phyloP scores from a whole-genome alignment of 768 basidiomycete genomes.

The Tubosaeta sp. region DNA sequence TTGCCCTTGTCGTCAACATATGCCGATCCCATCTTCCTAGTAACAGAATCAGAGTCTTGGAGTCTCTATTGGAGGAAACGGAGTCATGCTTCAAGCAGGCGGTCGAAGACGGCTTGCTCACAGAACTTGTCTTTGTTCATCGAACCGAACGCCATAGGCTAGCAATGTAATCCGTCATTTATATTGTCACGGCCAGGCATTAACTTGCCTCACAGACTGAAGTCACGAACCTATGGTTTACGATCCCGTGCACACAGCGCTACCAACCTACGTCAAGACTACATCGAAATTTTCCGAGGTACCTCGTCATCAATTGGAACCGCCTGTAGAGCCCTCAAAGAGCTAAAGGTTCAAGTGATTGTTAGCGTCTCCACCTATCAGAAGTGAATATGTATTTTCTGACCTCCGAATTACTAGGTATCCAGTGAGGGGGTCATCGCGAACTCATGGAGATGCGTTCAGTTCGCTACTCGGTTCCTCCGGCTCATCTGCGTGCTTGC shows the following conservation, averaged over 20 bases:
- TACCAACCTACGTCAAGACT: too few relatives aligned
- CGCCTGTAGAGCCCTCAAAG: neutral
- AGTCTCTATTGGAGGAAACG: neutral
- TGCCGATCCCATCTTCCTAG: neutral
- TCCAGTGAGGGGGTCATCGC: too few relatives aligned
- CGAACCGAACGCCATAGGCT: neutral
- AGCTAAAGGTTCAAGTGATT: neutral
- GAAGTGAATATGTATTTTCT: too few relatives aligned
- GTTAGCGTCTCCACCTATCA: neutral
- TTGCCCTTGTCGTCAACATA: neutral
- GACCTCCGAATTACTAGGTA: too few relatives aligned
- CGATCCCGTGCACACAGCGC: neutral
- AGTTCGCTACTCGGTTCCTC: too few relatives aligned
- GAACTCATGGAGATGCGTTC: neutral
- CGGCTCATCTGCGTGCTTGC: too few relatives aligned
- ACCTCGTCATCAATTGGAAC: too few relatives aligned
- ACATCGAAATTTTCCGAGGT: too few relatives aligned
- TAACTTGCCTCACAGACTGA: too few relatives aligned
- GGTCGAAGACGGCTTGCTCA: neutral
- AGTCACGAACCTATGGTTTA: neutral
- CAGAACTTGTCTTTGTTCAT: neutral
- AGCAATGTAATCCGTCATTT: neutral
- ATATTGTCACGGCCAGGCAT: too few relatives aligned
- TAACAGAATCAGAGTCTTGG: neutral
- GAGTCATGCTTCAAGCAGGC: neutral